Base-by-base conservation (phyloP, 306 rosid genomes). In the Glycyrrhiza uralensis region DNA sequence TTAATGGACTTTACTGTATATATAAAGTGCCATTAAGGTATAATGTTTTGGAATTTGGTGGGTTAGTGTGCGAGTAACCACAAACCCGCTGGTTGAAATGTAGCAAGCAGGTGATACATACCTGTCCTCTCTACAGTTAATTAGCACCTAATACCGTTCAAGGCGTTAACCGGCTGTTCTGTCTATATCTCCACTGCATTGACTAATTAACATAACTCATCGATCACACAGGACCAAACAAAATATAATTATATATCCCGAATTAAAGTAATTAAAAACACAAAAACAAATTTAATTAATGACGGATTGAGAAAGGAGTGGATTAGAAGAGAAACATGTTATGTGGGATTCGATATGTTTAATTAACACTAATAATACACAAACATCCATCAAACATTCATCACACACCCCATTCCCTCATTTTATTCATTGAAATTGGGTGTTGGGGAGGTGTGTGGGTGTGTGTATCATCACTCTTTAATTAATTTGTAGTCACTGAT, bases 31-130 rank as follows among this genome's bases (percentile, higher is more conserved):
- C 49, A 23, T 0, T 46, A 15, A 32, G 35, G 6, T 11, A 18
- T 23, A 36, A 36, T 57, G 12, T 54, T 46, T 56, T 45, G 22
- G 49, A 57, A 32, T 17, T 57, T 23, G 54, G 12, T 2, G 7
- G 15, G 18, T 6, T 17, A 22, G 56, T 22, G 60, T 59, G 26
- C 3, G 56, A 17, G 26, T 49, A 69, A 68, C 81, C 55, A 68
- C 64, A 47, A 57, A 77, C 76, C 13, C 11, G 2, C 10, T 2
- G 15, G 51, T 62, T 18, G 67, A 51, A 63, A 52, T 52, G 77
- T 29, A 13, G 75, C 69, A 67, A 46, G 4, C 26, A 36, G 1
- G 71, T 17, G 18, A 30, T 9, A 9, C 72, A 77, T 52, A n/a
- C 6, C 39, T 36, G 45, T 42, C 68, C 18, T 24, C 11, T 3